Evolutionary conservation across 2,329 filamentous ascomycete species (phyloP).

Genomic region (Chaetomium sp.): DNA sequence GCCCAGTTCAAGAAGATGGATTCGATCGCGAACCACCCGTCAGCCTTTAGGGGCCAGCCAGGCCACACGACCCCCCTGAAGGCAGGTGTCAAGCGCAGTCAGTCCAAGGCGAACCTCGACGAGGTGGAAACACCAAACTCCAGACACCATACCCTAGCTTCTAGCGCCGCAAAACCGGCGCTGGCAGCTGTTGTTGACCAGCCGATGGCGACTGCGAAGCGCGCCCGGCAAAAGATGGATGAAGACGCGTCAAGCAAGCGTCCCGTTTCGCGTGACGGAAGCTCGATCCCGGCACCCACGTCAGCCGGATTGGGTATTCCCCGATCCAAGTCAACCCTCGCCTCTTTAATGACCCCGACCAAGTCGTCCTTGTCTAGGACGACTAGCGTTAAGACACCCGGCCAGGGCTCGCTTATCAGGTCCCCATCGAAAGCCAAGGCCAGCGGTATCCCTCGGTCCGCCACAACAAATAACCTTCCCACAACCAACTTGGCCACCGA

Average conservation of each 20-base stretch:
- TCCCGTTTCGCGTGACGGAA: slow-evolving; percentile 57
- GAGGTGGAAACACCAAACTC: slow-evolving; percentile 51
- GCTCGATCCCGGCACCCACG: slow-evolving; percentile 54
- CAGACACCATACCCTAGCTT: slow-evolving; percentile 36
- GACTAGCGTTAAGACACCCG: slow-evolving; percentile 55
- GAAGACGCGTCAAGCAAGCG: slow-evolving; percentile 71
- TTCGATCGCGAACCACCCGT: slow-evolving; percentile 85
- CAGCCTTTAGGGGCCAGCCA: slow-evolving; percentile 67
- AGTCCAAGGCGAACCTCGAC: slow-evolving; percentile 55
- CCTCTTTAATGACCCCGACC: slow-evolving; percentile 73
- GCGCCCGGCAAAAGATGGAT: slow-evolving; percentile 64
- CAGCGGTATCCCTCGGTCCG: slow-evolving; percentile 52
- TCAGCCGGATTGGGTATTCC: slow-evolving; percentile 47
- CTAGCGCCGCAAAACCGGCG: slow-evolving; percentile 38
- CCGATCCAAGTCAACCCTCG: slow-evolving; percentile 52
- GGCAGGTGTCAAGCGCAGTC: slow-evolving; percentile 55
- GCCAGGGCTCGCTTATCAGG: slow-evolving; percentile 52
- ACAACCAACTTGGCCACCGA: slow-evolving; percentile 27
- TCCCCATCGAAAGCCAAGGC: slow-evolving; percentile 56
- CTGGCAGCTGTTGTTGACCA: slow-evolving; percentile 35
- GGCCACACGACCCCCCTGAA: slow-evolving; percentile 55
- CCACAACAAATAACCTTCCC: slow-evolving; percentile 51
- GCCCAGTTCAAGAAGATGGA: slow-evolving; percentile 97
- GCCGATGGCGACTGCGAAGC: slow-evolving; percentile 62
- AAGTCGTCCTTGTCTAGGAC: slow-evolving; percentile 71